Base-by-base conservation (phyloP, 768 basidiomycete species). In the Zangia roseola region DNA sequence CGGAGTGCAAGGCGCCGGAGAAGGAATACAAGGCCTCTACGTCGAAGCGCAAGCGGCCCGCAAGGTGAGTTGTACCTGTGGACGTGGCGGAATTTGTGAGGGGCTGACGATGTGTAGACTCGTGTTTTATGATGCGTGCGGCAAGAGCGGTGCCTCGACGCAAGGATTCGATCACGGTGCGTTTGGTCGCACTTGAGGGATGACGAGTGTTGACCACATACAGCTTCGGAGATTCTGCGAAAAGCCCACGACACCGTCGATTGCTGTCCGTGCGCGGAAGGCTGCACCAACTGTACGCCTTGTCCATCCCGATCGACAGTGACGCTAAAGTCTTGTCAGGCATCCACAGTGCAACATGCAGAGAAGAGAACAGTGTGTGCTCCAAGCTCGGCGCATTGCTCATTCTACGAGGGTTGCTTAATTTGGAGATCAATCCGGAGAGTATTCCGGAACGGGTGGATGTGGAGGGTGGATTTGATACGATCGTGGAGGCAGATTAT, bases 141-240 rank as follows among this genome's bases (percentile, higher is more conserved):
- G 85, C 1, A 82, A 79, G 57, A 85, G 86, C 16, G 86, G 88
- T 0, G 73, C 87, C 6, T 80, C 87, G 25, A 79, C 82, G 3
- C 90, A 84, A 59, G 90, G 87, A 3, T 93, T 93, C 59, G 93
- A 94, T 58, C 82, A 89, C 56, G 79, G 90, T 88, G 58, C 16
- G 59, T 31, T 26, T n/a, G 6, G 31, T 43, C 16, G 14, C 28
- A 17, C 1, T 16, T 6, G 13, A 26, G 10, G 16, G 12, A 8
- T 3, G 2, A 36, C 9, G 5, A 10, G 39, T 19, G 4, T 40
- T 3, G 16, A 28, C 10, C 16, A n/a, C 24, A 25, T 3, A 41
- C 75, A 91, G 83, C 64, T 46, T 79, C 68, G 10, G 74, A 80
- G 35, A 71, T 88, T 38, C 65, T 93, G 19, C 68, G 63, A 8